phyloP scores from a whole-genome alignment of 1,284 basidiomycete species.

The Sphagnurus paluster region DNA sequence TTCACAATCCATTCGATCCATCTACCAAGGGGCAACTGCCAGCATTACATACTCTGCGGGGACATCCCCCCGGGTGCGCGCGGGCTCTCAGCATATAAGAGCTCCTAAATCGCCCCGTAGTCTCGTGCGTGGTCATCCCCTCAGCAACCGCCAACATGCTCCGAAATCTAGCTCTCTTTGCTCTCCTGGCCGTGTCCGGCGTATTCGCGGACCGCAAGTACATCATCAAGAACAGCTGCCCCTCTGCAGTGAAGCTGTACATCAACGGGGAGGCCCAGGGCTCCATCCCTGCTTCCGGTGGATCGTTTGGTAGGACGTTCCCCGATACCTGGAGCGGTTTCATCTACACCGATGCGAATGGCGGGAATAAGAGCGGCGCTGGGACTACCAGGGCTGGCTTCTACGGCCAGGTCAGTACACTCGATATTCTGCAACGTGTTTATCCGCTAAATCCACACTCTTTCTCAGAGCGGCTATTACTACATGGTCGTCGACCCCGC shows the following conservation, averaged over 20 bases:
- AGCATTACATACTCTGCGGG: no score
- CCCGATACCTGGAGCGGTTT: constrained; percentile 15
- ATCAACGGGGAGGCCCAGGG: constrained; percentile 14
- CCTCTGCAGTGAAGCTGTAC: constrained; percentile 5
- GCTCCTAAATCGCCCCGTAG: no score
- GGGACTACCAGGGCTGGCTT: constrained; percentile 24
- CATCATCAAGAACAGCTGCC: constrained; percentile 15
- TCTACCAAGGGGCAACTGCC: no score
- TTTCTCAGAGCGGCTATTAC: constrained; percentile 22
- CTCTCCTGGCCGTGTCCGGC: background rate
- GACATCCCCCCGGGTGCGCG: no score
- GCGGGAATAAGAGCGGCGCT: constrained; percentile 18
- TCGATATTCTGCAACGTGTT: background rate
- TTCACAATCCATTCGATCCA: no score
- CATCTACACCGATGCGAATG: constrained; percentile 23
- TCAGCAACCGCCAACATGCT: no score
- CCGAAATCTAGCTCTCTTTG: background rate
- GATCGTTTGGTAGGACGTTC: background rate
- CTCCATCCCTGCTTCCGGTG: constrained; percentile 5
- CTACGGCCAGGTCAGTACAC: constrained; percentile 15
- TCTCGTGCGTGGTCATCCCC: no score
- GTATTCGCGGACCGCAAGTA: constrained; percentile 9
- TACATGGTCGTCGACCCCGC: constrained; percentile 24
- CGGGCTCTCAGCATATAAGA: no score
- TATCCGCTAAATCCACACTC: background rate